These are phyloP conservation scores for Lipomyces orientalis DNA, from an alignment of 805 yeast species.

Conservation along the genomic window DNA sequence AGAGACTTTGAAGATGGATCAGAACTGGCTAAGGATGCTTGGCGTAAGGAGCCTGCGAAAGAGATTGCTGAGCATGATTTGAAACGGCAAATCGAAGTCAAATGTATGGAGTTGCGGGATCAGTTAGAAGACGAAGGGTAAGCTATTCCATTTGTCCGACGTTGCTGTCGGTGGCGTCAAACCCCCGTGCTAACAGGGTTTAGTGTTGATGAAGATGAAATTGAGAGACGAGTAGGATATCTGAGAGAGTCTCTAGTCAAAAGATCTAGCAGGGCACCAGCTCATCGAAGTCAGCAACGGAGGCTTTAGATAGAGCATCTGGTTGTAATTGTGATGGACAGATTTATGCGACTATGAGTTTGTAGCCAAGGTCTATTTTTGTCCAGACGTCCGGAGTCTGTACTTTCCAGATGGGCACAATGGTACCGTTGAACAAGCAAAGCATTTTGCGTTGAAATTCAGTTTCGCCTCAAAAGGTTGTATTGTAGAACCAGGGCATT, in stretches of 20 bases:
- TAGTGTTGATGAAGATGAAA: conserved; percentile 37
- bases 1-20: conserved; percentile 19
- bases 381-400: neutral
- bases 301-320: neutral
- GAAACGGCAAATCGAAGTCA: conserved; percentile 37
- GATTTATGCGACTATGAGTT: too few relatives aligned
- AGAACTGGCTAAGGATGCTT: conserved; percentile 21
- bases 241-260: conserved; percentile 25
- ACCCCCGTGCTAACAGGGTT: neutral
- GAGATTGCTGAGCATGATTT: conserved; percentile 34
- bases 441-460: neutral
- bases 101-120: conserved; percentile 40
- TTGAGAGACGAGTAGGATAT: conserved; percentile 33
- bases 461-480: neutral
- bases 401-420: neutral
- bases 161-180: neutral
- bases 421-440: neutral
- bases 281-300: neutral
- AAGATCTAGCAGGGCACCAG: neutral
- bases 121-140: conserved; percentile 39
- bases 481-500: neutral
- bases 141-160: conserved; percentile 3
- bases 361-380: too few relatives aligned
- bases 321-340: neutral
- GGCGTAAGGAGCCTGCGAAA: conserved; percentile 21